These are phyloP conservation scores for Tulasnella sp. DNA, from an alignment of 768 basidiomycete species.

Conservation along the genomic window DNA sequence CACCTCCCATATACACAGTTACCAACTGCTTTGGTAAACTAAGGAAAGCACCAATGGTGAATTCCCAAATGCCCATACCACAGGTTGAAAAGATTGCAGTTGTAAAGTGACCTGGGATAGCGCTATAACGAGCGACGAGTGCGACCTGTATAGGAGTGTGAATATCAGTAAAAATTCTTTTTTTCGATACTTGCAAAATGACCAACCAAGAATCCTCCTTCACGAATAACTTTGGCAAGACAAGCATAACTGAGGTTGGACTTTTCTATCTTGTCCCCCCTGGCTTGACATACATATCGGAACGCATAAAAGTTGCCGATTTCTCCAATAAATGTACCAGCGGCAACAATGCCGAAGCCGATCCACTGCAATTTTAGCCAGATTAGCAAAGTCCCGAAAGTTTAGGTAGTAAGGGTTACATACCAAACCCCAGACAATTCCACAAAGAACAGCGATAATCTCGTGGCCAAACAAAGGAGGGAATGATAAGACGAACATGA, in stretches of 20 bases:
- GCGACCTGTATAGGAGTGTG: conserved; percentile 43
- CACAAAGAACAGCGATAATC: conserved; percentile 77
- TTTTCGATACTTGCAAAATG: too few relatives aligned
- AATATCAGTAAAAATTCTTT: too few relatives aligned
- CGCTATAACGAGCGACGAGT: conserved; percentile 60
- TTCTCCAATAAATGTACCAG: conserved; percentile 75
- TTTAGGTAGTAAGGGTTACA: too few relatives aligned
- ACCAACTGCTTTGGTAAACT: conserved; percentile 86
- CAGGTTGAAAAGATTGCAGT: conserved; percentile 82
- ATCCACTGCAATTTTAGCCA: conserved; percentile 33
- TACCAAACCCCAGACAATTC: conserved; percentile 72
- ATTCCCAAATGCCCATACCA: conserved; percentile 70
- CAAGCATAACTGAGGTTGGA: conserved; percentile 36
- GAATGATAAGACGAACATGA: conserved; percentile 76
- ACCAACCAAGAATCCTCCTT: conserved; percentile 64
- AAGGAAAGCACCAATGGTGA: conserved; percentile 64
- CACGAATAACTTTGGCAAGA: conserved; percentile 49
- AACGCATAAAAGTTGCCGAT: conserved; percentile 52
- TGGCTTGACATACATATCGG: conserved; percentile 60
- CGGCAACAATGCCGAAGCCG: conserved; percentile 77
- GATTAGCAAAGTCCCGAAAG: too few relatives aligned
- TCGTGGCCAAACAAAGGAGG: conserved; percentile 90
- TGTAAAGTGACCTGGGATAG: conserved; percentile 83
- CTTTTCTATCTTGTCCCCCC: conserved; percentile 62
- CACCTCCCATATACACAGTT: conserved; percentile 78